Evolutionary conservation across 768 basidiomycete genomes (phyloP).

Genomic region (Tylopilus felleus): DNA sequence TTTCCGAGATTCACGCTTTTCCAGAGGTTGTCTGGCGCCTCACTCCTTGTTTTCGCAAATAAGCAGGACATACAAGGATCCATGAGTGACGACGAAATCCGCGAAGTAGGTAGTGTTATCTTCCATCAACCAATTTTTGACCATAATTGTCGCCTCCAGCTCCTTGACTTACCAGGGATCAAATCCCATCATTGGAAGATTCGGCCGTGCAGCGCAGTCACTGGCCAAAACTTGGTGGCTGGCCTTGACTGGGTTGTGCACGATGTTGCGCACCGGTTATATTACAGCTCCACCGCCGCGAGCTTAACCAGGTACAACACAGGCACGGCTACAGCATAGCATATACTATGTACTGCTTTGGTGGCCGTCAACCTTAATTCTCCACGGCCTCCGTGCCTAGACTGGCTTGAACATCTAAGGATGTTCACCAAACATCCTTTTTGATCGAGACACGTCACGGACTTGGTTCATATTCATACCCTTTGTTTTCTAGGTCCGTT

Average conservation of each 20-base stretch:
- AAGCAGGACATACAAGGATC: slow-evolving; percentile 94
- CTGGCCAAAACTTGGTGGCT: slow-evolving; percentile 76
- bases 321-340: slow-evolving; percentile 2
- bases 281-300: slow-evolving; percentile 58
- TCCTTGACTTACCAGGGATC: slow-evolving; percentile 76
- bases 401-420: not conserved
- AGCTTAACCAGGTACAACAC: not conserved
- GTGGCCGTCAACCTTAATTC: slow-evolving; percentile 1
- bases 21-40: slow-evolving; percentile 93
- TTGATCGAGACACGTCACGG: slow-evolving; percentile 11
- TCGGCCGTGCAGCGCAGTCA: slow-evolving; percentile 88
- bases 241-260: slow-evolving; percentile 92
- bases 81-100: slow-evolving; percentile 78
- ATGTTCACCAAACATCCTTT: slow-evolving; percentile 3
- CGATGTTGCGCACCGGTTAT: slow-evolving; percentile 83
- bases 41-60: slow-evolving; percentile 93
- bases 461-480: not conserved
- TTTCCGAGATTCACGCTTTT: slow-evolving; percentile 18
- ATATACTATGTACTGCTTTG: not conserved
- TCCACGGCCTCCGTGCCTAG: slow-evolving; percentile 12
- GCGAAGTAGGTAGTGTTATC: slow-evolving; percentile 54
- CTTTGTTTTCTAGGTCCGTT: slow-evolving; percentile 8
- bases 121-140: slow-evolving; percentile 3
- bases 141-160: slow-evolving; percentile 40
- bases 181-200: slow-evolving; percentile 90